These are phyloP conservation scores for Crassisporium funariophilum DNA, from an alignment of 768 basidiomycete genomes.

Conservation along the genomic window DNA sequence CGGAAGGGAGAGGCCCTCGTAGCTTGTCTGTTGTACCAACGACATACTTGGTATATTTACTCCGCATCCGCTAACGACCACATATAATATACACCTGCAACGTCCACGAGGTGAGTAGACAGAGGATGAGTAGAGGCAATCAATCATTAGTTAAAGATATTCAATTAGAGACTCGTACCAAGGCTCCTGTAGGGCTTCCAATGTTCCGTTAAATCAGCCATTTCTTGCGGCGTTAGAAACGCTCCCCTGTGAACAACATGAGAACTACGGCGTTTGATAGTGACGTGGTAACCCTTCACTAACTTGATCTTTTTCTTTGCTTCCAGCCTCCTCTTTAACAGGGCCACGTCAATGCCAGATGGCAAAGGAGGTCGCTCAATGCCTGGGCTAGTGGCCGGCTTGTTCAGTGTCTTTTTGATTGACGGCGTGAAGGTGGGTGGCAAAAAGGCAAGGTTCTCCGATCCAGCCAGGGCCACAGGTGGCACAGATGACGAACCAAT, in stretches of 20 bases:
- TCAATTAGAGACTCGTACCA: slow-evolving; percentile 45
- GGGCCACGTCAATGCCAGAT: slow-evolving; percentile 54
- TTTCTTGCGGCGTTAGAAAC: slow-evolving; percentile 77
- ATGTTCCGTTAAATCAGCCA: slow-evolving; percentile 71
- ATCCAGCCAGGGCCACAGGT: too few species aligned
- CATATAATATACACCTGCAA: slow-evolving; percentile 80
- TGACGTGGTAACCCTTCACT: slow-evolving; percentile 21
- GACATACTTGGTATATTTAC: too few species aligned
- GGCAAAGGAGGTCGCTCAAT: slow-evolving; percentile 47
- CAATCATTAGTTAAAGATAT: not conserved
- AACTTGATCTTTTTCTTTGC: slow-evolving; percentile 79
- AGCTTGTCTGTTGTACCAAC: too few species aligned
- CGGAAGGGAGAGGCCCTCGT: too few species aligned
- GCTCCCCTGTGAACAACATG: slow-evolving; percentile 53
- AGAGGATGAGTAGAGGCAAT: too few species aligned
- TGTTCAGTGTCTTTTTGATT: slow-evolving; percentile 56
- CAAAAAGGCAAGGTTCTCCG: slow-evolving; percentile 37
- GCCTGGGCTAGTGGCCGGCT: slow-evolving; percentile 27
- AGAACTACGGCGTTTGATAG: slow-evolving; percentile 10
- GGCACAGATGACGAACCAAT: slow-evolving; percentile 36
- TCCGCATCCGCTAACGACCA: slow-evolving; percentile 69
- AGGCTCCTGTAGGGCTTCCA: slow-evolving; percentile 87
- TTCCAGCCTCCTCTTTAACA: slow-evolving; percentile 60
- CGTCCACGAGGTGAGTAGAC: slow-evolving; percentile 2
- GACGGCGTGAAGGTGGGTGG: slow-evolving; percentile 72